These are phyloP conservation scores for Huntiella moniliformis DNA, from an alignment of 2,329 filamentous ascomycete genomes.

Conservation along the genomic window DNA sequence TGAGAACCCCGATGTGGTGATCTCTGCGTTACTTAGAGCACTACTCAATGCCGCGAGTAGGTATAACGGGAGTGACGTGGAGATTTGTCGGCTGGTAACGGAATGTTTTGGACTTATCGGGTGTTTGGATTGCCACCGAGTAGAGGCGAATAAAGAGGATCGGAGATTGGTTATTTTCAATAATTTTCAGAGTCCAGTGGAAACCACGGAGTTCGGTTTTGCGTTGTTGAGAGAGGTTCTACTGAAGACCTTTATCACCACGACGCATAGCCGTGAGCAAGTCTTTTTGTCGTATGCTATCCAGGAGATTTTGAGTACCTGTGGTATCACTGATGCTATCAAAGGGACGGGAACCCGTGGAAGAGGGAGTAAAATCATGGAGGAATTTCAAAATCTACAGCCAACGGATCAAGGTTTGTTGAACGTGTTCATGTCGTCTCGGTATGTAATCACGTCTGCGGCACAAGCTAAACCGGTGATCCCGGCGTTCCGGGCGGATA, in stretches of 20 bases:
- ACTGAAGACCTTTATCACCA: constrained; percentile 79
- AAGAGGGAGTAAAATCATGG: constrained; percentile 37
- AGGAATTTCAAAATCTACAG: constrained; percentile 62
- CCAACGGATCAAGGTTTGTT: constrained; percentile 62
- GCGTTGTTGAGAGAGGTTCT: constrained; percentile 74
- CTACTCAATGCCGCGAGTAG: constrained; percentile 73
- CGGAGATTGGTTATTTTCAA: constrained; percentile 69
- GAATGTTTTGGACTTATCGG: constrained; percentile 77
- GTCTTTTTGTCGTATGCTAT: constrained; percentile 87
- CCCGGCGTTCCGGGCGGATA: constrained; percentile 21
- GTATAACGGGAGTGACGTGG: constrained; percentile 48
- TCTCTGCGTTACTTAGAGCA: constrained; percentile 53
- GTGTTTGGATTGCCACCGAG: constrained; percentile 75
- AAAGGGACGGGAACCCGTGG: constrained; percentile 24
- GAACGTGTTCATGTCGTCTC: constrained; percentile 74
- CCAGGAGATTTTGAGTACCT: constrained; percentile 71
- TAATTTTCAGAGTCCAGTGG: constrained; percentile 62
- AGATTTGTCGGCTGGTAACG: constrained; percentile 56
- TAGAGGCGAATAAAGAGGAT: constrained; percentile 62
- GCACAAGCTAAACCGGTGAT: constrained; percentile 29
- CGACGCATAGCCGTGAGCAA: constrained; percentile 71
- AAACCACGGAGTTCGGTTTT: constrained; percentile 71
- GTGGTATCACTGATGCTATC: constrained; percentile 43
- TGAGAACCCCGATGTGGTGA: constrained; percentile 62
- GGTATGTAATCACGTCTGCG: constrained; percentile 54